Base-by-base conservation (phyloP, 257 asterid species). In the Primulina huaijiensis region DNA sequence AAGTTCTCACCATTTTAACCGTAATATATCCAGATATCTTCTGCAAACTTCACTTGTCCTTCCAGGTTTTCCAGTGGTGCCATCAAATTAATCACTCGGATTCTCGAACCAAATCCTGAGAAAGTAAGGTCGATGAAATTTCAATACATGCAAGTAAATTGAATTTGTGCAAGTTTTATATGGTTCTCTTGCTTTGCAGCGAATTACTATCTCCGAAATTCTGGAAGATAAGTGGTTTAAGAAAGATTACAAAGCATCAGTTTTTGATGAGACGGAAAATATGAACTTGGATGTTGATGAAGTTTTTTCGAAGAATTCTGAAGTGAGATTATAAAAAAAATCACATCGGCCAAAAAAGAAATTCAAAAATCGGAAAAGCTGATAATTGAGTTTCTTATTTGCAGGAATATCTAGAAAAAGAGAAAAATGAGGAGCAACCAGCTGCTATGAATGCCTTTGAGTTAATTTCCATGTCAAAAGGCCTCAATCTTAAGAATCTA, bases 391-490 rank as follows among this genome's bases (percentile, higher is more conserved):
- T 29, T 65, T 43, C 3, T 74, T 73, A 64, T 30, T 60, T 14
- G 63, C 84, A 93, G 98, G 90, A 85, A 83, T 73, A 84, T 86
- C 98, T 78, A 34, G 98, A 88, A 64, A 83, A 63, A 8, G 97
- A 92, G 83, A 92, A 79, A 80, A 86, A 46, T 71, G 96, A 87
- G 82, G 82, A 81, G 76, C 82, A 87, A 76, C 98, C 98, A 6
- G 82, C 76, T 35, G 85, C 98, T 69, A 88, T 92, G 97, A 92
- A 92, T 38, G 98, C 98, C 64, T 92, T 92, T 62, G 98, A 90
- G 84, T 81, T 92, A 74, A 92, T 92, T 74, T 90, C 98, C 67
- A 88, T 92, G 98, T 92, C 98, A 3, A 88, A 76, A 78, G 98
- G 98, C 56, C 89, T 92, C 80, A 87, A 92, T 78, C 96, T 92